Base-by-base conservation (phyloP, 1,284 basidiomycete genomes). In the Nidula niveotomentosa region DNA sequence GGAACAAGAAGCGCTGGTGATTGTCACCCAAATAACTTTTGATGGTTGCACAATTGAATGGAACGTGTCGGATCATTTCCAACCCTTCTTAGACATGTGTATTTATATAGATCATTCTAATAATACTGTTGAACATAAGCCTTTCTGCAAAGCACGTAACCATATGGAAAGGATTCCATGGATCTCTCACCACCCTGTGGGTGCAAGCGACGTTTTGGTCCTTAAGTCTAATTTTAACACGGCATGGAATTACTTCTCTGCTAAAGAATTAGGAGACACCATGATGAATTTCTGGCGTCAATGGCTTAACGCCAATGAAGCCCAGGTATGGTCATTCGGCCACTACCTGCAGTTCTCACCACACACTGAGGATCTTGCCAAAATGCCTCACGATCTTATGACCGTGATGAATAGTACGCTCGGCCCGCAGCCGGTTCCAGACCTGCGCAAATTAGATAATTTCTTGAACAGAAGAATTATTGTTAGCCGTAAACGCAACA, bases 121-220 rank as follows among this genome's bases (percentile, higher is more conserved):
- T 2, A 37, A 55, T 10, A 50, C 46, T 0, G 41, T 73, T 1
- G 53, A 69, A 49, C 61, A 66, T 50, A 62, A 49, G 47, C 72
- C 70, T 3, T 74, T 65, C 56, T 51, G 61, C 15, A 74, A 75
- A 52, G 53, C 61, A 30, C 52, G 57, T 30, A 69, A 69, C 61
- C 66, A 73, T 51, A 53, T 59, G 35, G 73, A 75, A 68, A 58
- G 69, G 59, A 65, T 75, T 58, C 72, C 71, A 54, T 74, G 68
- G 69, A 62, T 64, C 48, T 69, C 66, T 52, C 55, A 62, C 49
- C 74, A 76, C 52, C 74, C 73, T n/a, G n/a, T n/a, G n/a, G n/a
- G n/a, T n/a, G n/a, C n/a, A n/a, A n/a, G n/a, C 33, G 58, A 57
- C 12, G 60, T 68, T 45, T 56, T 65, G 18, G 64, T 68, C 9